These are phyloP conservation scores for Aspergillus unguis DNA, from an alignment of 2,329 filamentous ascomycete genomes.

Conservation along the genomic window DNA sequence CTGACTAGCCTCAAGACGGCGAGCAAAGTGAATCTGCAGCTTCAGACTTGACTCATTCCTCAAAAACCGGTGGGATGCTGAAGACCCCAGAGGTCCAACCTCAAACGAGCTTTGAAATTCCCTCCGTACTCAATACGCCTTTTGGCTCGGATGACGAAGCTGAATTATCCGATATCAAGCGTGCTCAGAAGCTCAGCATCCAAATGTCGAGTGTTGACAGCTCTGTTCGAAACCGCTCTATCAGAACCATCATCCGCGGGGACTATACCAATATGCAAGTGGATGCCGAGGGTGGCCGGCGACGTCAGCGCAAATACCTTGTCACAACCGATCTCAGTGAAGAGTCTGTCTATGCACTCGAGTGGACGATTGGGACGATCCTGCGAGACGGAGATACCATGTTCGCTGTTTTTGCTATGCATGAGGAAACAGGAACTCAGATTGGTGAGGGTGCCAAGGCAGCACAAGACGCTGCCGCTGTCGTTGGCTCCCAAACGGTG, in stretches of 20 bases:
- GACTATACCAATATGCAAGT: constrained; percentile 71
- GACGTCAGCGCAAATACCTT: constrained; percentile 81
- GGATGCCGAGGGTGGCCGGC: constrained; percentile 73
- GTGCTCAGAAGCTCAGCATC: constrained; percentile 79
- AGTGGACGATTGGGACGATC: constrained; percentile 97
- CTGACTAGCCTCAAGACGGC: not conserved
- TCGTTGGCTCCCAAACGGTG: constrained; percentile 59
- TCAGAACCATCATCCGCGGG: constrained; percentile 86
- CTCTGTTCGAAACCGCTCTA: constrained; percentile 73
- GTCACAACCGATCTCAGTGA: constrained; percentile 95
- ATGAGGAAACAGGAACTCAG: constrained; percentile 65
- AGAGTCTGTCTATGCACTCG: constrained; percentile 89
- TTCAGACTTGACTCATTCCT: constrained; percentile 15
- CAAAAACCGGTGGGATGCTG: constrained; percentile 43
- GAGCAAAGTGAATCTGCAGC: constrained; percentile 13
- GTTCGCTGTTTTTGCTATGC: constrained; percentile 87
- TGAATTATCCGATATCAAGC: constrained; percentile 77
- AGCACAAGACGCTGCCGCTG: constrained; percentile 70
- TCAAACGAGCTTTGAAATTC: constrained; percentile 73
- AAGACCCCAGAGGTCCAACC: constrained; percentile 66
- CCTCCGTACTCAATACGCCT: constrained; percentile 57
- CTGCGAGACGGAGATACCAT: constrained; percentile 91
- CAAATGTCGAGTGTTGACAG: constrained; percentile 73
- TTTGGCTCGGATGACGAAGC: constrained; percentile 84
- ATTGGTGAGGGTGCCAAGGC: constrained; percentile 70